Base-by-base conservation (phyloP, 1,284 basidiomycete species). In the Leccinum solheimii region DNA sequence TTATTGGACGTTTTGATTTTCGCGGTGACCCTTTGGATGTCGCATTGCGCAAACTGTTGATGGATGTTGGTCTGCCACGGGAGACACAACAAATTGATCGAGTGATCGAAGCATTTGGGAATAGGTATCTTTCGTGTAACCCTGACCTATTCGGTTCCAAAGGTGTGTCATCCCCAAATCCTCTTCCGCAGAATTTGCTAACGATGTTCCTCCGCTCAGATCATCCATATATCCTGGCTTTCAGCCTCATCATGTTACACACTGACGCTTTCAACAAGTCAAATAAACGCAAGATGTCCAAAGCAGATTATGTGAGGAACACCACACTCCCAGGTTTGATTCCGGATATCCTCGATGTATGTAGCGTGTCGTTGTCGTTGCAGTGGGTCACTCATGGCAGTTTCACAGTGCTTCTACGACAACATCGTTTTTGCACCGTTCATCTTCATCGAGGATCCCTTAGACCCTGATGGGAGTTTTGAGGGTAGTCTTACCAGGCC, bases 31-130 rank as follows among this genome's bases (percentile, higher is more conserved):
- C 97, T 11, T 82, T 99, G 50, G 97, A 99, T 72, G 88, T 99
- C 48, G 94, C 97, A 5, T 77, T 99, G 53, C 90, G 97, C 36
- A 90, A 89, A 69, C 76, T 99, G 59, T 83, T 99, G 40, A 95
- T 98, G 91, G 87, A 95, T 68, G 86, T 97, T 54, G 88, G 91
- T 56, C 82, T 99, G 55, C 97, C 97, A 3, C 85, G 89, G 64
- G 97, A 99, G 80, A 98, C 97, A 0, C 97, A 99, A 74, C 97
- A 99, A 77, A 99, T 99, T 64, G 97, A 99, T 76, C 86, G 97
- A 57, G 93, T 98, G 56, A 94, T 99, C 73, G 95, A 98, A 76
- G 93, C 93, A 0, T 99, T 99, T 76, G 92, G 97, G 7, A 82
- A 81, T 57, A 85, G 92, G 60, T 99, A 98, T 77, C 79, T 86